Conservation (phyloP, 1,139 yeast genomes). For the Pichia sp. region DNA sequence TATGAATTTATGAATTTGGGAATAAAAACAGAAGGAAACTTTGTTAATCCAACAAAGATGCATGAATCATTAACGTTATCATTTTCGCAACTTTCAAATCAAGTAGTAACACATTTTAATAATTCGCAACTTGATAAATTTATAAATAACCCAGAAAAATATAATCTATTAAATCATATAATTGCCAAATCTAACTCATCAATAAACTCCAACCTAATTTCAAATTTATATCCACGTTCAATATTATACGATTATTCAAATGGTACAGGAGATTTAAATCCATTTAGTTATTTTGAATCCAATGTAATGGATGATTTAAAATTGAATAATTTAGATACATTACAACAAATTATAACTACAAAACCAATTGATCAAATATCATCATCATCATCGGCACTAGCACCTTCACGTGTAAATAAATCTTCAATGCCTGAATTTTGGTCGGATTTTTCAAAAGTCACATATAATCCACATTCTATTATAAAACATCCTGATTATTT, state of each 20-base stretch:
- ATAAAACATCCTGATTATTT: slow-evolving; percentile 53
- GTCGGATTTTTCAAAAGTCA: slow-evolving; percentile 73
- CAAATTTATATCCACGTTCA: slow-evolving; percentile 72
- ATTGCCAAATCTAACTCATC: slow-evolving; percentile 2
- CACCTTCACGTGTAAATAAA: slow-evolving; percentile 26
- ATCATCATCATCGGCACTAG: slow-evolving; percentile 34
- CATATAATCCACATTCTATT: slow-evolving; percentile 58
- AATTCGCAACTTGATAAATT: slow-evolving; percentile 69
- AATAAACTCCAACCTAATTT: slow-evolving; percentile 2
- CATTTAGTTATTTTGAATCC: slow-evolving; percentile 42
- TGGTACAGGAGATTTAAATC: slow-evolving; percentile 58
- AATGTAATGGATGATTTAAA: neutral
- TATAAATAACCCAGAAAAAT: slow-evolving; percentile 34
- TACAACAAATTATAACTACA: slow-evolving; percentile 10
- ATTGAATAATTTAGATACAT: neutral
- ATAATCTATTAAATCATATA: slow-evolving; percentile 5
- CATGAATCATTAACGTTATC: slow-evolving; percentile 46
- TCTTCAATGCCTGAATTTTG: slow-evolving; percentile 39
- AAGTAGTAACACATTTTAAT: slow-evolving; percentile 69
- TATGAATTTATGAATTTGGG: too few species aligned
- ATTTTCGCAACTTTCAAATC: slow-evolving; percentile 67
- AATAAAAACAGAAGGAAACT: too few species aligned
- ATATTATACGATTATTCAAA: slow-evolving; percentile 68
- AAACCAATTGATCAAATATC: slow-evolving; percentile 5
- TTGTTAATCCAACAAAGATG: neutral